Conservation (phyloP, 2,329 filamentous ascomycete species). For the Bisporella sp. region DNA sequence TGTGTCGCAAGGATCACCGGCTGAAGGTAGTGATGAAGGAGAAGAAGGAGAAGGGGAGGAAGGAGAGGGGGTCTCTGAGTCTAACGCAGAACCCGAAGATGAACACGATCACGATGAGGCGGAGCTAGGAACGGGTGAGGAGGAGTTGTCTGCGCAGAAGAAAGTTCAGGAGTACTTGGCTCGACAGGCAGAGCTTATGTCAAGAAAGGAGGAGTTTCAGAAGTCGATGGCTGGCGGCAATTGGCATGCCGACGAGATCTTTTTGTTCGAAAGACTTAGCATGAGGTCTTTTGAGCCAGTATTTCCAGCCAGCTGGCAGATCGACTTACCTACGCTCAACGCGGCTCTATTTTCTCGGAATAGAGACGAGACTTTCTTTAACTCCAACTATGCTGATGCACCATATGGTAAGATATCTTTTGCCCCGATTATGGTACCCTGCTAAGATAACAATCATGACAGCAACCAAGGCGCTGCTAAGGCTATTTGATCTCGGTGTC, state of each 20-base stretch:
- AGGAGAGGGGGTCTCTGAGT: slow-evolving; percentile 4
- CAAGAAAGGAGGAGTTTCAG: slow-evolving; percentile 17
- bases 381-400: slow-evolving; percentile 14
- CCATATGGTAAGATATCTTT: not conserved
- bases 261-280: slow-evolving; percentile 22
- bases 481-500: slow-evolving; percentile 21
- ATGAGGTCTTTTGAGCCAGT: slow-evolving; percentile 25
- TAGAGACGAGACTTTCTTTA: slow-evolving; percentile 20
- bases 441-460: slow-evolving; percentile 3
- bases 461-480: slow-evolving; percentile 22
- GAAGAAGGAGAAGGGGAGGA: slow-evolving; percentile 2
- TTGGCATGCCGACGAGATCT: slow-evolving; percentile 25
- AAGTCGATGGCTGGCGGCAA: slow-evolving; percentile 17
- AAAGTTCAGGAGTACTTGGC: slow-evolving; percentile 25
- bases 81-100: slow-evolving; percentile 6
- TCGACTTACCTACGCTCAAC: slow-evolving; percentile 26
- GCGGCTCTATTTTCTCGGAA: slow-evolving; percentile 19
- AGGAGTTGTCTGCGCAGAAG: slow-evolving; percentile 10
- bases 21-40: slow-evolving; percentile 1
- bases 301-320: slow-evolving; percentile 21
- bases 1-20: slow-evolving; percentile 13
- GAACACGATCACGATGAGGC: slow-evolving; percentile 3
- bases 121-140: slow-evolving; percentile 8
- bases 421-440: not conserved
- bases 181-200: slow-evolving; percentile 20